Conservation (phyloP, 495 filamentous ascomycete species). For the Xylaria nigripes region DNA sequence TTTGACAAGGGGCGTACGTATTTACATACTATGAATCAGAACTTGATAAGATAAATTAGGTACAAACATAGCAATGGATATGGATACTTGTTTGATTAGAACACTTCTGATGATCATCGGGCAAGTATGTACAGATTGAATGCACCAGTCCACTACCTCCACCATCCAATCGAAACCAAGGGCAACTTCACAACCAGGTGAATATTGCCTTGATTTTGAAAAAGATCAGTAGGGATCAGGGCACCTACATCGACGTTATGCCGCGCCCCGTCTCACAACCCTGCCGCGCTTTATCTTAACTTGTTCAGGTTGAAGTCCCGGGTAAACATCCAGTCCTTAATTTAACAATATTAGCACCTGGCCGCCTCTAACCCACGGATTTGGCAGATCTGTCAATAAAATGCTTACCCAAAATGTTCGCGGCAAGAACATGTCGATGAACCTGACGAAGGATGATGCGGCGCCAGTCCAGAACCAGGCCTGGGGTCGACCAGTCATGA, state of each 20-base stretch:
- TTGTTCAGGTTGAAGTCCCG: slow-evolving; percentile 3
- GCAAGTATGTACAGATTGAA: no score
- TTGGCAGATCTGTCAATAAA: neutral
- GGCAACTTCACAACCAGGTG: no score
- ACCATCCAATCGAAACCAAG: no score
- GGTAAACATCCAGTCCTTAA: slow-evolving; percentile 10
- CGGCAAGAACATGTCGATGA: slow-evolving; percentile 7
- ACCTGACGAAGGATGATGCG: slow-evolving; percentile 2
- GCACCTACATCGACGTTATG: no score
- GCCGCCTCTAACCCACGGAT: neutral
- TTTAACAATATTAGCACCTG: neutral
- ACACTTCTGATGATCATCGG: no score
- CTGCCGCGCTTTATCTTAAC: neutral
- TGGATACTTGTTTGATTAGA: no score
- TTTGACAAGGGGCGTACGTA: no score
- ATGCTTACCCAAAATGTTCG: slow-evolving; percentile 13
- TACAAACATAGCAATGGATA: no score
- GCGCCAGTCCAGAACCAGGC: slow-evolving; percentile 13
- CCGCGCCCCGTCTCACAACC: neutral
- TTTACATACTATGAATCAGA: no score
- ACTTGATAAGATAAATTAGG: no score
- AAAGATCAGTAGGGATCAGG: neutral
- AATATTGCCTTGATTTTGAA: no score
- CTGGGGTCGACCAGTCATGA: slow-evolving; percentile 3
- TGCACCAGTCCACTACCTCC: no score